Base-by-base conservation (phyloP, 2,329 filamentous ascomycete species). In the Arthrobotrys conoides region DNA sequence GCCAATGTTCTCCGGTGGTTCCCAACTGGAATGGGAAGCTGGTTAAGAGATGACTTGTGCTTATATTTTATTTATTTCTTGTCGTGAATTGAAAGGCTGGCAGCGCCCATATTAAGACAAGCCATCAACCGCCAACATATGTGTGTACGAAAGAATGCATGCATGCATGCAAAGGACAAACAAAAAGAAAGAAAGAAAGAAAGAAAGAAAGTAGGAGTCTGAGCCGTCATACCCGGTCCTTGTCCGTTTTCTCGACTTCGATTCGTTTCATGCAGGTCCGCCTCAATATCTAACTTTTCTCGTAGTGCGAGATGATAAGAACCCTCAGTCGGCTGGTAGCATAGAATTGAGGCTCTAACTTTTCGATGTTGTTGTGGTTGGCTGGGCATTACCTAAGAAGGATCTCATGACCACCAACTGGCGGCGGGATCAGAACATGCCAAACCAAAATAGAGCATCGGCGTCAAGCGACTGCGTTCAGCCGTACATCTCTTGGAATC, bases 321-420 rank as follows among this genome's bases (percentile, higher is more conserved):
- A 14, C 20, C 8, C 9, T 18, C 18, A 36, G 33, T 8, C 9
- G 9, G 33, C 8, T 12, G 27, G 9, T 27, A 61, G 44, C 57
- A n/a, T 20, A 20, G 27, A 51, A 57, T 72, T 59, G 64, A 66
- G 69, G 69, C 69, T 72, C 16, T 27, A 30, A 3, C 20, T 48
- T 72, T 66, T 65, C 48, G 48, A 57, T 22, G 22, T 14, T 53
- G 48, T 51, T 51, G 48, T 9, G 18, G 38, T 33, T 57, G 14
- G 41, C 67, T 61, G 18, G 55, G 66, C 53, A 69, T 69, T 59
- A 65, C 61, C 41, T 65, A 65, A 65, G 57, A 61, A 61, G 57
- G 57, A 61, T 44, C 57, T 1, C 57, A 61, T 61, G 57, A 61
- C 57, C 55, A 41, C 33, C n/a, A 61, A 18, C 55, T 12, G 22